Percentiles rank a stretch among this genome's conserved stretches.
phyloP scores from a whole-genome alignment of 2,329 filamentous ascomycete genomes.

The Colletotrichum sp. region DNA sequence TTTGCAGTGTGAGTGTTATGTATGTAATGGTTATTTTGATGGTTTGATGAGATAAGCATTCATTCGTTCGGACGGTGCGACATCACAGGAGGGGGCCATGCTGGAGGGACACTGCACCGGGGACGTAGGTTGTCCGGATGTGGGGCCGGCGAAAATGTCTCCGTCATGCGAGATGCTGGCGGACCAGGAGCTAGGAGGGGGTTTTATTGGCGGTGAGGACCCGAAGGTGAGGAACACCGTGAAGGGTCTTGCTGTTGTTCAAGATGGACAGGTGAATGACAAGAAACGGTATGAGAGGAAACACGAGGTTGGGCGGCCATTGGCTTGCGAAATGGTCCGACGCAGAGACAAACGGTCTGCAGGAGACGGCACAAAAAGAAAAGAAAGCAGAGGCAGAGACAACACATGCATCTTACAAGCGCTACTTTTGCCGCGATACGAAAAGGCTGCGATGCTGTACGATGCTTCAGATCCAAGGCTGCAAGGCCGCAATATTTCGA shows the following conservation, averaged over 20 bases:
- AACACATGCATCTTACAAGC: background rate
- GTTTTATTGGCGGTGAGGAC: background rate
- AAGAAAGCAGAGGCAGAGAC: background rate
- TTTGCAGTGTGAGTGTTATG: background rate
- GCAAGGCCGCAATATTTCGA: background rate
- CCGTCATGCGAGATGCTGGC: background rate
- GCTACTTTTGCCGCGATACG: background rate
- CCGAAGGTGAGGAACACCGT: background rate
- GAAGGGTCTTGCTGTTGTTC: background rate
- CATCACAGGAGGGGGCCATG: background rate
- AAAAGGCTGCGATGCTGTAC: background rate
- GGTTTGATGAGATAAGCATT: background rate
- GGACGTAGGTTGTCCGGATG: background rate
- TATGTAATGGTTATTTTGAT: background rate
- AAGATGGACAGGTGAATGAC: background rate
- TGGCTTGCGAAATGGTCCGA: background rate
- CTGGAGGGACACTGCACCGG: background rate
- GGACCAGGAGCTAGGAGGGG: background rate
- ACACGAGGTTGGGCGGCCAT: background rate
- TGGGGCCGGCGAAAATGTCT: constrained; percentile 5
- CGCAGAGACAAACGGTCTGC: constrained; percentile 3
- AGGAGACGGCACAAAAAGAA: background rate
- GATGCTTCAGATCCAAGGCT: background rate
- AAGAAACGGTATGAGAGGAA: background rate
- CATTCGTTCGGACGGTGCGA: background rate